Base-by-base conservation (phyloP, 2,329 filamentous ascomycete genomes). In the Nannizziopsis barbatae region DNA sequence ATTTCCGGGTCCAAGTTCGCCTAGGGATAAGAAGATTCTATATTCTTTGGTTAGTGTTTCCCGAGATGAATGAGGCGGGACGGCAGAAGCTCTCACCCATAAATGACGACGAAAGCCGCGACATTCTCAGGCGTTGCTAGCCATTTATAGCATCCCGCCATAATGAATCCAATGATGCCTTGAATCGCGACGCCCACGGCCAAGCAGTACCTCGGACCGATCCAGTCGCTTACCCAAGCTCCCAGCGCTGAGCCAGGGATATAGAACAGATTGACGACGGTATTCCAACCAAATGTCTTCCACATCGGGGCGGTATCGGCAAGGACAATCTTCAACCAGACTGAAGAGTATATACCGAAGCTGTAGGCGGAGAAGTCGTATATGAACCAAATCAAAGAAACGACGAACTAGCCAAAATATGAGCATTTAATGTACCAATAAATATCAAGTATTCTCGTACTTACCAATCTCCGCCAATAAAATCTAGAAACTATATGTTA, bases 301-400 rank as follows among this genome's bases (percentile, higher is more conserved):
- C 86, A 90, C 1, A 95, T 70, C 0, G 82, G 75, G 0, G 78
- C 72, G 3, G 62, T 57, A 0, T 71, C 60, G 8, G 78, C 76
- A 0, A 93, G 69, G 58, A 94, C 90, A 1, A 71, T 62, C 0
- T 49, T 30, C 7, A 73, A 55, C 69, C 68, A 72, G 22, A 80
- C 76, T 1, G 82, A 81, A 0, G 84, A 85, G 69, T 92, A 95
- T 58, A 95, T 86, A 45, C 83, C 76, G 62, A 95, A 95, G 0
- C 84, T 82, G 63, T 95, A 95, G 2, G 80, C 71, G 1, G 83
- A 86, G 66, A 95, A 94, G 74, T 88, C 80, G 62, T 88, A 93
- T 53, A 90, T 76, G 65, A 92, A 92, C 86, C 87, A 93, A 60
- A 93, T 84, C 17, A 81, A 56, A 53, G 77, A 79, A 47, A 92